Base-by-base conservation (phyloP, 2,329 filamentous ascomycete genomes). In the Nothophoma quercina region DNA sequence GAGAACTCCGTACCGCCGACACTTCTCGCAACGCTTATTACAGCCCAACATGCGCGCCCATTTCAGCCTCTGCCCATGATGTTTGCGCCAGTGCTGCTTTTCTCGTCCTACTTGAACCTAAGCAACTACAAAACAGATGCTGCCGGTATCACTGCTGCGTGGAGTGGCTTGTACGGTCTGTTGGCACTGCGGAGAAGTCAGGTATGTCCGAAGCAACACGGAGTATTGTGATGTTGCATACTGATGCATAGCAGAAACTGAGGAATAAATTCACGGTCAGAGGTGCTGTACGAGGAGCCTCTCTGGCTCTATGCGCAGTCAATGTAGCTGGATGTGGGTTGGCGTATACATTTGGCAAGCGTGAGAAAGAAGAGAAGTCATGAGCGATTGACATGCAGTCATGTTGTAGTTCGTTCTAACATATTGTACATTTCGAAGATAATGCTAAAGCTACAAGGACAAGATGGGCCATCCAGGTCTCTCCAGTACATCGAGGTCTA, bases 61-160 rank as follows among this genome's bases (percentile, higher is more conserved):
- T 85, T 87, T 71, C 85, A 87, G 68, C 67, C 79, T 6, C 77
- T 89, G 0, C 87, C 87, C 4, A 86, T 89, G 81, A 72, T 87
- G 58, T 89, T 89, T 68, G 83, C 86, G 4, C 86, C 86, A 2
- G 76, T 87, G 49, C 78, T 89, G 3, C 79, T 89, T 52, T 87
- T 88, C 75, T 83, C 82, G 43, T 83, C 83, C 51, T 89, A 89
- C 66, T 75, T 88, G 35, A 89, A 88, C 67, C 65, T 89, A 23
- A 80, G 81, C 57, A 80, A 81, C 53, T 88, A 83, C 75, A 83
- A 84, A 67, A 82, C 82, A 40, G 87, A 89, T 64, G 79, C 80
- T 16, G 86, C 86, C 0, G 86, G 86, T 5, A 78, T 87, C 5
- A 85, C 81, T 15, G 84, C 85, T 7, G 85, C 86, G 0, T 87